Percentiles rank a stretch among this genome's conserved stretches.
Conservation (phyloP, 2,329 filamentous ascomycete genomes). For the Talaromyces verruculosus region DNA sequence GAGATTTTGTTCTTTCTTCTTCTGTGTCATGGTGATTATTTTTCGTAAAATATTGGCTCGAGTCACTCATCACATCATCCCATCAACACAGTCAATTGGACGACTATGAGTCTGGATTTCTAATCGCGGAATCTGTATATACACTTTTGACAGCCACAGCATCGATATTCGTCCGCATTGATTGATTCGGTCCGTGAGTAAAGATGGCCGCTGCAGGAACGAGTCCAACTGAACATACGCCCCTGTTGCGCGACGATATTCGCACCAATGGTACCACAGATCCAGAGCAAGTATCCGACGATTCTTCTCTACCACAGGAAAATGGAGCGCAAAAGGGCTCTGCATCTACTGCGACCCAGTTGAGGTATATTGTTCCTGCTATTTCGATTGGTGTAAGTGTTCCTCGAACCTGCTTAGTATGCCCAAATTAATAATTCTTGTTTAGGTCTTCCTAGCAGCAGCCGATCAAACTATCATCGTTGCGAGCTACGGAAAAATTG, state of each 20-base stretch:
- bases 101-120: not conserved
- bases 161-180: not conserved
- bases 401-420: not conserved
- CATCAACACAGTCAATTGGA: not conserved
- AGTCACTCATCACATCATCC: not conserved
- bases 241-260: constrained; percentile 19
- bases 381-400: constrained; percentile 58
- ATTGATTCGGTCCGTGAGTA: too few relatives aligned
- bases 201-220: constrained; percentile 13
- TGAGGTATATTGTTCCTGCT: constrained; percentile 62
- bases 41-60: not conserved
- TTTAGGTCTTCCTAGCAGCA: constrained; percentile 65
- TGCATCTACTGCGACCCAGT: constrained; percentile 16
- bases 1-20: not conserved
- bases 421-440: not conserved
- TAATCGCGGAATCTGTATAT: too few relatives aligned
- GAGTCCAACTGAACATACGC: constrained; percentile 15
- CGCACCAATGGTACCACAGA: constrained; percentile 28
- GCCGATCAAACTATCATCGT: constrained; percentile 76
- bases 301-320: not conserved
- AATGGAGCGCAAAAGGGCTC: constrained; percentile 3
- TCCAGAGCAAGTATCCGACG: constrained; percentile 34
- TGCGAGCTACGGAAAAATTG: constrained; percentile 79
- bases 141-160: not conserved
- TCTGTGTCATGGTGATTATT: not conserved